These are phyloP conservation scores for Claviceps citrina DNA, from an alignment of 2,329 filamentous ascomycete genomes.

Conservation along the genomic window DNA sequence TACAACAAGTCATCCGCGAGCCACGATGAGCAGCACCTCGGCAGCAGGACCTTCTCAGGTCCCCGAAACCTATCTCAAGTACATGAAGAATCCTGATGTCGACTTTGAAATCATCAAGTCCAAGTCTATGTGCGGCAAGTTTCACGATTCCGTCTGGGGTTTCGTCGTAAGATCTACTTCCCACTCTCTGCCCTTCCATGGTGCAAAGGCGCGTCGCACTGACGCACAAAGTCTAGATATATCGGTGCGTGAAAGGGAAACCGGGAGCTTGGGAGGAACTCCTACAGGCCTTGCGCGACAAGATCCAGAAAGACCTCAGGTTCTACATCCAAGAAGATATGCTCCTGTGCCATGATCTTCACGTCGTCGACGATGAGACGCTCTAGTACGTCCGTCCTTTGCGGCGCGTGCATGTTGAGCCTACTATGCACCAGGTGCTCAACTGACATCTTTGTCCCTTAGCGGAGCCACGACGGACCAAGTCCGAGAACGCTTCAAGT, in stretches of 20 bases:
- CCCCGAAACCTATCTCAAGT: not conserved
- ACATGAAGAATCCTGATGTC: not conserved
- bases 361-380: not conserved
- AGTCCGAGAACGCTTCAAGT: constrained; percentile 2
- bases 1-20: not conserved
- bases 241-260: constrained; percentile 1
- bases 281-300: not conserved
- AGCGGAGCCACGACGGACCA: constrained; percentile 1
- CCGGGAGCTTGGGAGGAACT: not conserved
- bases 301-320: not conserved
- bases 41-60: too few relatives aligned
- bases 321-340: not conserved
- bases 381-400: not conserved
- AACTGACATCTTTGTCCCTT: too few relatives aligned
- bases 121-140: not conserved
- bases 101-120: not conserved
- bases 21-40: constrained; percentile 1
- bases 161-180: constrained; percentile 2
- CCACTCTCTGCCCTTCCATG: too few relatives aligned
- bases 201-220: not conserved
- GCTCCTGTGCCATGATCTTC: not conserved
- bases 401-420: too few relatives aligned
- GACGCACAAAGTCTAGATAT: constrained; percentile 2
- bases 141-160: constrained; percentile 2
- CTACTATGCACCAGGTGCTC: not conserved